Evolutionary conservation across 768 basidiomycete species (phyloP), one percentile per base, ranked within the genome.

Genomic region (Lactifluus subvellereus): DNA sequence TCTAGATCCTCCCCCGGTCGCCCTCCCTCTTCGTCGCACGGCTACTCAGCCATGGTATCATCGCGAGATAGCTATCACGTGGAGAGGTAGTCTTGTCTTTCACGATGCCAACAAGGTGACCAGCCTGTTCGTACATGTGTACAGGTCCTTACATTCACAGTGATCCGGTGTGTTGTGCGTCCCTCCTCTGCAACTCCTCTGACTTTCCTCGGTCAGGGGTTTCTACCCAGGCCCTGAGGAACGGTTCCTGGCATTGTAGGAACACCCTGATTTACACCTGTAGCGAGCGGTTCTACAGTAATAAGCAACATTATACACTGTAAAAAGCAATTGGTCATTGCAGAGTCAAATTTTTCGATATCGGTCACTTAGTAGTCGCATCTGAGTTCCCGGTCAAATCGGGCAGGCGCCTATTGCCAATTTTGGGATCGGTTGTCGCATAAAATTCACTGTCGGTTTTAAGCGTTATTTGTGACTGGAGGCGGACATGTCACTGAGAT

Each of bases 91-190:
- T 67, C 84, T 98, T 22, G 97, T 99, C 3, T 99, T 98, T 77
- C 97, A 99, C 70, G 94, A 96, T 70, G 82, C 85, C 60, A 96
- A 99, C 74, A 98, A 98, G 74, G 91, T 97, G 71, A 97, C 91
- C 16, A 93, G 90, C 9, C 77, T 99, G 30, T 98, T 95, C 76
- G 84, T 99, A 37, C 97, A 99, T 72, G 88, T 98, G 60, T 98
- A 97, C 71, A 82, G 0, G 91, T 96, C 0, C 84, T 95, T 64
- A 85, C 88, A 3, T 91, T 99, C 69, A 94, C 91, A 14, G 88
- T 94, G 32, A 94, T 98, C 59, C 81, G 91, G 91, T 90, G 66
- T 37, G 85, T 68, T 43, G 16, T 49, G 54, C 18, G 1, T 38
- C 20, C 55, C 20, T 40, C 45, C 22, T 40, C 48, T 32, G 16